Conservation (phyloP, 176 grass and related monocot species). For the Raddia distichophylla region DNA sequence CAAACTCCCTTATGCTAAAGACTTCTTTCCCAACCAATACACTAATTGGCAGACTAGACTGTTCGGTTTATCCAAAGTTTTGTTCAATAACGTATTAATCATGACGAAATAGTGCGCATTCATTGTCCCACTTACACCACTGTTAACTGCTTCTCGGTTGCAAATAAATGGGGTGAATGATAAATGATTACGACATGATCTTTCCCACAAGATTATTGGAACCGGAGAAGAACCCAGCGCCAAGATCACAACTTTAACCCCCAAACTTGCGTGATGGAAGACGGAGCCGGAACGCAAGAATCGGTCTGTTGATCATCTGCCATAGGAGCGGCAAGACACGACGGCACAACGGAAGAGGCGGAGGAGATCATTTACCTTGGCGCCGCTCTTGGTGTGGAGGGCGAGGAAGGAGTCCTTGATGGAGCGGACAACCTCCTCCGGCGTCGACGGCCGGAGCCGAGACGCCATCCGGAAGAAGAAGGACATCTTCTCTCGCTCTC, state of each 20-base stretch:
- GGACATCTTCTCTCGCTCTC: constrained; percentile 45
- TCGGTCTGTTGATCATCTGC: constrained; percentile 11
- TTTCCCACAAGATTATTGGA: not conserved
- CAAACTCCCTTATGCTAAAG: not conserved
- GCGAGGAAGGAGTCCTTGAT: constrained; percentile 89
- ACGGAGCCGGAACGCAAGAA: constrained; percentile 3
- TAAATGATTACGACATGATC: not conserved
- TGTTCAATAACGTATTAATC: not conserved
- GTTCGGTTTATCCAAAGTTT: constrained; percentile 1
- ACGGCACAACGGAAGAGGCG: not conserved
- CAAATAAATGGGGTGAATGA: constrained; percentile 16
- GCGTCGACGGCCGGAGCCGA: constrained; percentile 54
- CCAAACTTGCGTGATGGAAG: not conserved
- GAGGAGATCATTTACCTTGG: constrained; percentile 54
- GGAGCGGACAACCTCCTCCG: constrained; percentile 62
- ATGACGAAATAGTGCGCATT: not conserved
- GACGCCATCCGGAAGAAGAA: constrained; percentile 83
- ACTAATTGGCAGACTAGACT: not conserved
- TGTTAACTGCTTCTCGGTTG: not conserved
- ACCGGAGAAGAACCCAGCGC: not conserved
- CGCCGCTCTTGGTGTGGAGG: constrained; percentile 76
- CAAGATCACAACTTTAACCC: constrained; percentile 23
- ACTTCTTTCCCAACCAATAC: not conserved
- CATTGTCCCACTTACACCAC: not conserved
- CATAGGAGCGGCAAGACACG: not conserved